These are phyloP conservation scores for Plasmodium falciparum DNA, from an alignment of 169 alveolate genomes.

Conservation along the genomic window DNA sequence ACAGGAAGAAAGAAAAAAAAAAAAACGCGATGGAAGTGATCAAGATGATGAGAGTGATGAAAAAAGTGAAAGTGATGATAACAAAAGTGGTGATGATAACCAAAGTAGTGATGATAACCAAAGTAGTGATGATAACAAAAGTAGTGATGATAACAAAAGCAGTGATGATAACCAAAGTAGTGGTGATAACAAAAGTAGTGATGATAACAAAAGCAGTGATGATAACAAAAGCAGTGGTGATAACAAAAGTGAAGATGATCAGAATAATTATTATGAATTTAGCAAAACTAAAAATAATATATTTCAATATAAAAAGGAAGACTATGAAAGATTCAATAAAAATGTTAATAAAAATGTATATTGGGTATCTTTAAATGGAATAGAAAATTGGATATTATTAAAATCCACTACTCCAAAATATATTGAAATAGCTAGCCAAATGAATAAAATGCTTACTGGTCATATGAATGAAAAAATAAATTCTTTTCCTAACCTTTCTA, in stretches of 20 bases:
- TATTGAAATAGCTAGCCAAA: slow-evolving; percentile 36
- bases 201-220: no score
- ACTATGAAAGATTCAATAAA: slow-evolving; percentile 35
- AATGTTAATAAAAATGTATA: slow-evolving; percentile 53
- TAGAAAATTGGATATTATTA: slow-evolving; percentile 37
- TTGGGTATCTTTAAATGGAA: slow-evolving; percentile 67
- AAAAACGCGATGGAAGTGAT: not conserved
- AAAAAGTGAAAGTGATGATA: not conserved
- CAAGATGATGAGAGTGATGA: not conserved
- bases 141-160: not conserved
- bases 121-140: no score
- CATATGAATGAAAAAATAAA: slow-evolving; percentile 42
- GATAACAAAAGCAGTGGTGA: no score
- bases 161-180: not conserved
- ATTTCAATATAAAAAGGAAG: slow-evolving; percentile 25
- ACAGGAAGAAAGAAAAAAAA: not conserved
- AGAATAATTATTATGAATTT: no score
- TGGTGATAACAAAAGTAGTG: not conserved
- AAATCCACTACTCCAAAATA: slow-evolving; percentile 42
- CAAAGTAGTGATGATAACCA: not conserved
- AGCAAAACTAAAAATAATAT: not conserved
- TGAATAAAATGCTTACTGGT: slow-evolving; percentile 44
- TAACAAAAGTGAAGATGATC: no score
- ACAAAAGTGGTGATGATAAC: not conserved
- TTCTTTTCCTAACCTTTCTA: slow-evolving; percentile 47